phyloP scores from a whole-genome alignment of 371 early-diverging fungal species.

The Saksenaea vasiformis region DNA sequence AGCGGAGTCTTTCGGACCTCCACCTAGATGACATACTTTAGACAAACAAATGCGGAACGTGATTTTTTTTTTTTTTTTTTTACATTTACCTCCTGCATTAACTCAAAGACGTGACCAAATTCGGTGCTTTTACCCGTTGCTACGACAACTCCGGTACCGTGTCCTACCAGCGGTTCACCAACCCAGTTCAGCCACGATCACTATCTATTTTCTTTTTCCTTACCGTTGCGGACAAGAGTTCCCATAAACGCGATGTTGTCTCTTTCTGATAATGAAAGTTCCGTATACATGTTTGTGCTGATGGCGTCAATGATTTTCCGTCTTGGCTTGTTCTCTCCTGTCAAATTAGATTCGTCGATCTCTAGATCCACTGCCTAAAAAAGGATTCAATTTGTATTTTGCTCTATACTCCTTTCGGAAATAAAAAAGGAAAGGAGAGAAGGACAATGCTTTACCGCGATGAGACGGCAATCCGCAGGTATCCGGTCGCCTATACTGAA shows the following conservation, averaged over 20 bases:
- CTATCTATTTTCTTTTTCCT: neutral
- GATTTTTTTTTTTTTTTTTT: neutral
- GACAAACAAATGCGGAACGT: neutral
- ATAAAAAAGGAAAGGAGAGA: neutral
- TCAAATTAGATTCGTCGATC: conserved; percentile 87
- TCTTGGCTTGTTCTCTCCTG: conserved; percentile 86
- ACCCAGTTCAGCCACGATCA: neutral
- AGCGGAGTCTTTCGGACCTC: conserved; percentile 84
- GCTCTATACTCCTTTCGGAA: neutral
- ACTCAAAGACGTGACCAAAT: conserved; percentile 81
- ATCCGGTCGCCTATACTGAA: conserved; percentile 88
- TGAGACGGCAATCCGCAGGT: conserved; percentile 83
- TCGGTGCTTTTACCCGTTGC: conserved; percentile 88
- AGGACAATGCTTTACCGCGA: conserved; percentile 43
- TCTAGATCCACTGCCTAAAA: conserved; percentile 71
- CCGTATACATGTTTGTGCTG: conserved; percentile 38
- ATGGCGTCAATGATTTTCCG: conserved; percentile 68
- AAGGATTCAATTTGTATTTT: neutral
- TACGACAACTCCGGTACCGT: conserved; percentile 82
- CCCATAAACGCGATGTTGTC: conserved; percentile 91
- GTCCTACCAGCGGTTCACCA: conserved; percentile 40
- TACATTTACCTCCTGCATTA: conserved; percentile 76
- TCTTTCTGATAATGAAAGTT: conserved; percentile 72
- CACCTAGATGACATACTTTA: conserved; percentile 38
- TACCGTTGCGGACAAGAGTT: conserved; percentile 78